Percentiles rank a stretch among this genome's conserved stretches.
These are phyloP conservation scores for Backusella australiensis DNA, from an alignment of 192 early-diverging fungal species.

Conservation along the genomic window DNA sequence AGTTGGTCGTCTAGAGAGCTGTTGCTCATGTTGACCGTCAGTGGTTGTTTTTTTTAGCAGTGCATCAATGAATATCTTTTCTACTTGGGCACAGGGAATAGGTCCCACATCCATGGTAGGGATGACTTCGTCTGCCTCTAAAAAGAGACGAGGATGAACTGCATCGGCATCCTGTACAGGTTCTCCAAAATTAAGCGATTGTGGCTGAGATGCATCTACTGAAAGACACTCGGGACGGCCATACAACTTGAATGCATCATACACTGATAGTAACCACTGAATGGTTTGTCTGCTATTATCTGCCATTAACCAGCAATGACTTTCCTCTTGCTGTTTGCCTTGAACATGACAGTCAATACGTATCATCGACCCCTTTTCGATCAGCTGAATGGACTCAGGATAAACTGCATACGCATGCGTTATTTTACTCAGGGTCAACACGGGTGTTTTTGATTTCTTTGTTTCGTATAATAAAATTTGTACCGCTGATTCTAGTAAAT, in stretches of 20 bases:
- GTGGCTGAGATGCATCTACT: slow-evolving; percentile 21
- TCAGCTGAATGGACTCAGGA: slow-evolving; percentile 39
- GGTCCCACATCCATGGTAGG: slow-evolving; percentile 13
- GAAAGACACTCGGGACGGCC: slow-evolving; percentile 35
- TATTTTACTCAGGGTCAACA: slow-evolving; percentile 47
- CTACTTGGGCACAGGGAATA: not conserved
- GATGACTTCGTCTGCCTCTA: slow-evolving; percentile 18
- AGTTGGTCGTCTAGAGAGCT: not conserved
- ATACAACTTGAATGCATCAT: slow-evolving; percentile 43
- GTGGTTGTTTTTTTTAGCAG: slow-evolving; percentile 16
- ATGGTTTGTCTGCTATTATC: slow-evolving; percentile 29
- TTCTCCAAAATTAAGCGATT: slow-evolving; percentile 32
- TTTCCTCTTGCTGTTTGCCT: not conserved
- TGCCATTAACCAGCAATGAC: slow-evolving; percentile 30
- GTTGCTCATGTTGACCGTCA: not conserved
- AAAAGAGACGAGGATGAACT: slow-evolving; percentile 15
- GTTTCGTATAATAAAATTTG: slow-evolving; percentile 50
- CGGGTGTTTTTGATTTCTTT: slow-evolving; percentile 49
- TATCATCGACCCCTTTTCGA: slow-evolving; percentile 36
- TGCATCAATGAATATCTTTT: slow-evolving; percentile 9
- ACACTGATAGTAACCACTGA: slow-evolving; percentile 37
- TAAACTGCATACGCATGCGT: slow-evolving; percentile 56
- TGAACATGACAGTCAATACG: slow-evolving; percentile 36
- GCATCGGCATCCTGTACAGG: slow-evolving; percentile 15
- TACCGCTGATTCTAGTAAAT: slow-evolving; percentile 28